A percentile compares a stretch with the other conserved stretches of the same genome.
phyloP scores from a whole-genome alignment of 148 eudicot genomes.

The Chenopodium album region DNA sequence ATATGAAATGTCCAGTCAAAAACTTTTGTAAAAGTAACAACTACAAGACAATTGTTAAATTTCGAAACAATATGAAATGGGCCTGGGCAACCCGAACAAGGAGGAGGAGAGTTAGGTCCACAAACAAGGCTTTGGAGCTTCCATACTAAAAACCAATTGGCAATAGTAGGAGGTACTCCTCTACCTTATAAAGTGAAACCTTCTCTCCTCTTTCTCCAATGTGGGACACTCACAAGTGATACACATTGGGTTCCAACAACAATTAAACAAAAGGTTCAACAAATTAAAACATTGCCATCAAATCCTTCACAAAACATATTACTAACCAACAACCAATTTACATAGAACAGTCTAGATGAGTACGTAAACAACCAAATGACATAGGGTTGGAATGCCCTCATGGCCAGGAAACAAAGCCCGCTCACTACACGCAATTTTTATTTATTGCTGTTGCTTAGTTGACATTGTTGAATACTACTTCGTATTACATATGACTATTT shows the following conservation, averaged over 20 bases:
- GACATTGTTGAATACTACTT: background rate
- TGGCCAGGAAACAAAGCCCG: background rate
- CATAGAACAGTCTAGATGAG: background rate
- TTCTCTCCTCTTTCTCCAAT: too few species aligned
- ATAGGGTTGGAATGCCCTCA: background rate
- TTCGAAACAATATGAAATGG: too few species aligned
- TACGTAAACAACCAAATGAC: background rate
- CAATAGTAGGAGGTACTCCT: too few species aligned
- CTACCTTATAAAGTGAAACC: too few species aligned
- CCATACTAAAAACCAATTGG: too few species aligned
- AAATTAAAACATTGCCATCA: background rate
- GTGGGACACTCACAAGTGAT: too few species aligned
- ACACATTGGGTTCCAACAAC: too few species aligned
- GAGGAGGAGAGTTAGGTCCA: too few species aligned
- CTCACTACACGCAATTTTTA: background rate
- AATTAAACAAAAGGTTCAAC: background rate
- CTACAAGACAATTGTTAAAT: background rate
- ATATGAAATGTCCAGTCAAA: background rate
- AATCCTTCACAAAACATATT: too few species aligned
- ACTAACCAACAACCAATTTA: background rate
- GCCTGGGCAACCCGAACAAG: too few species aligned
- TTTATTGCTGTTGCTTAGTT: background rate
- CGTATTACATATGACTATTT: background rate
- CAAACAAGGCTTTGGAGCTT: too few species aligned
- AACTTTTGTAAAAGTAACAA: background rate